phyloP scores from a whole-genome alignment of 805 yeast genomes.

The Pichia cephalocereana region DNA sequence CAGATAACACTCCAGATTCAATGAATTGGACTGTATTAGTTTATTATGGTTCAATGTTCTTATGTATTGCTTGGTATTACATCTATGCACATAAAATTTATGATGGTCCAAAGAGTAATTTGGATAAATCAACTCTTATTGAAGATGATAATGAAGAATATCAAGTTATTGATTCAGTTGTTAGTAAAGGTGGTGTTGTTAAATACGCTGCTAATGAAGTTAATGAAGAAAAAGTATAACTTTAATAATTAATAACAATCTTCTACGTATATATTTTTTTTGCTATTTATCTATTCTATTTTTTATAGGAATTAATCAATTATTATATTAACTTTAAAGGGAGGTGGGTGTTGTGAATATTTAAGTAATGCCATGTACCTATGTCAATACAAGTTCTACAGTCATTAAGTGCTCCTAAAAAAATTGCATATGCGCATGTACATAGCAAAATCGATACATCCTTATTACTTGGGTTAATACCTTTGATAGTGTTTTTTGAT shows the following conservation, averaged over 20 bases:
- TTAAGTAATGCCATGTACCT: no score
- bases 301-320: no score
- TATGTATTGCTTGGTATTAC: conserved; percentile 41
- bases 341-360: no score
- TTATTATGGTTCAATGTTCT: conserved; percentile 48
- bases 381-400: no score
- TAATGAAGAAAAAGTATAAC: conserved; percentile 3
- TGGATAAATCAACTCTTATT: conserved; percentile 28
- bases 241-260: not conserved
- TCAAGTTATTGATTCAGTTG: conserved; percentile 15
- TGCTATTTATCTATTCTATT: not conserved
- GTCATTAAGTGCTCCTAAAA: no score
- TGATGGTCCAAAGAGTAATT: conserved; percentile 50
- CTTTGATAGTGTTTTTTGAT: no score
- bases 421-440: no score
- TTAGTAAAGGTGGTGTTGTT: conserved; percentile 13
- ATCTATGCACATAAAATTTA: conserved; percentile 51
- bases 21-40: conserved; percentile 65
- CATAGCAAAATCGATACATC: no score
- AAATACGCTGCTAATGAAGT: conserved; percentile 1
- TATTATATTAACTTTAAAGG: no score
- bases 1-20: conserved; percentile 24
- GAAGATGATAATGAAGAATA: conserved; percentile 16
- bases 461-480: no score
- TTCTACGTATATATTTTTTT: not conserved